These are phyloP conservation scores for Leishmania tarentolae DNA, from an alignment of 208 protist species.

Conservation along the genomic window DNA sequence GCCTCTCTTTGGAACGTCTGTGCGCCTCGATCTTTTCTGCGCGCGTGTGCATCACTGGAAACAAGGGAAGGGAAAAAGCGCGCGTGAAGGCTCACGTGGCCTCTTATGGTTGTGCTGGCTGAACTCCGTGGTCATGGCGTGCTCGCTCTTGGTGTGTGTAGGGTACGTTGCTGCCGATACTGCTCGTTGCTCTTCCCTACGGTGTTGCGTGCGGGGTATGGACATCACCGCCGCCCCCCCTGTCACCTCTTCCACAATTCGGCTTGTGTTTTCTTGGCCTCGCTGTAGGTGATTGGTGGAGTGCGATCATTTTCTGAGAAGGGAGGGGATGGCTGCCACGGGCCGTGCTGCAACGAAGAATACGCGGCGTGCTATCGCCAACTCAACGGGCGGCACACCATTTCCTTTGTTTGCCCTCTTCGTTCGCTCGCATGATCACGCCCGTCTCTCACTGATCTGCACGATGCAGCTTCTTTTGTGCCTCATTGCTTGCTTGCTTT, in stretches of 20 bases:
- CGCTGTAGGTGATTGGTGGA: background rate
- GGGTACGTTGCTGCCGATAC: background rate
- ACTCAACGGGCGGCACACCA: background rate
- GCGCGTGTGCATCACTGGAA: background rate
- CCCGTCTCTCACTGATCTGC: background rate
- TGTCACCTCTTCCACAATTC: background rate
- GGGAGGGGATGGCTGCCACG: background rate
- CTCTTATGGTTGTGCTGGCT: constrained; percentile 10
- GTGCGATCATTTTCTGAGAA: no score
- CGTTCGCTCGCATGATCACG: background rate
- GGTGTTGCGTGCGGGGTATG: background rate
- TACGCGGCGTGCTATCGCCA: background rate
- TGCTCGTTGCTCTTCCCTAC: background rate
- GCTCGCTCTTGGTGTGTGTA: background rate
- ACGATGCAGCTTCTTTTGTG: background rate
- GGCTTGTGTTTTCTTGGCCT: constrained; percentile 8
- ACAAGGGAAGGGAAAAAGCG: background rate
- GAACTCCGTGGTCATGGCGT: background rate
- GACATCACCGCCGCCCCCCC: background rate
- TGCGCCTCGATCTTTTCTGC: background rate
- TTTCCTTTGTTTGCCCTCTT: background rate
- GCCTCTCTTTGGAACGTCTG: background rate
- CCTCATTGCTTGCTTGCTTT: background rate
- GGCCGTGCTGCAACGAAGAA: background rate
- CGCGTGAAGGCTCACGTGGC: background rate